Evolutionary conservation across 495 filamentous ascomycete genomes (phyloP).

Genomic region (Penicillium alfredii): DNA sequence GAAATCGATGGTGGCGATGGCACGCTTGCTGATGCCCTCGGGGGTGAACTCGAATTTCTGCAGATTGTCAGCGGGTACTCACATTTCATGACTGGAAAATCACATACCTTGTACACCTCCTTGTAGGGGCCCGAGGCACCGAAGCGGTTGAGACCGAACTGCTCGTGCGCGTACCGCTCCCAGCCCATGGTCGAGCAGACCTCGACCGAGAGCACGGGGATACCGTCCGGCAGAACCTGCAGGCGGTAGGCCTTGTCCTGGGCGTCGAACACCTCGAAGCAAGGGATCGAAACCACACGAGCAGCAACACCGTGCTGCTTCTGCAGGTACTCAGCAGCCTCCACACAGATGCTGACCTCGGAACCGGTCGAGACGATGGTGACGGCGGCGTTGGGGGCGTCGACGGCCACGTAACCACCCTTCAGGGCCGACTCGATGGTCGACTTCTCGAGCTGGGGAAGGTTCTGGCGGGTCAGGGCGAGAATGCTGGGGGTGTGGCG

Average conservation of each 20-base stretch:
- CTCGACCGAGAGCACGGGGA: constrained; percentile 90
- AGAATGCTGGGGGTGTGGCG: constrained; percentile 89
- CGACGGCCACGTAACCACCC: constrained; percentile 88
- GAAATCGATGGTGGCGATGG: constrained; percentile 83
- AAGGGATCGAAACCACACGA: constrained; percentile 92
- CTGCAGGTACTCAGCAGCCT: constrained; percentile 83
- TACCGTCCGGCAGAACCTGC: constrained; percentile 84
- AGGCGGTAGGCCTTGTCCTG: constrained; percentile 93
- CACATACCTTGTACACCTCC: constrained; percentile 87
- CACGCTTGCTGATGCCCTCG: constrained; percentile 93
- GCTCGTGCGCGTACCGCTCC: constrained; percentile 98
- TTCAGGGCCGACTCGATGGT: constrained; percentile 81
- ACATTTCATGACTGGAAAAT: not conserved
- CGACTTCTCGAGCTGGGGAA: constrained; percentile 93
- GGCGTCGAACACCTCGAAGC: constrained; percentile 94
- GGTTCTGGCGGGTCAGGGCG: constrained; percentile 95
- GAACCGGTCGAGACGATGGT: constrained; percentile 94
- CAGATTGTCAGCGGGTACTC: constrained; percentile 4
- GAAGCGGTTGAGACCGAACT: constrained; percentile 98
- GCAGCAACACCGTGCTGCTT: constrained; percentile 83
- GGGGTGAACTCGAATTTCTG: constrained; percentile 99
- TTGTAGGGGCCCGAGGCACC: constrained; percentile 95
- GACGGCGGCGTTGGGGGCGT: constrained; percentile 75
- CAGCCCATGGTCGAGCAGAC: constrained; percentile 90
- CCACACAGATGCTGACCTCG: constrained; percentile 89